Conservation (phyloP, 371 early-diverging fungal species). For the Mucor racemosus region DNA sequence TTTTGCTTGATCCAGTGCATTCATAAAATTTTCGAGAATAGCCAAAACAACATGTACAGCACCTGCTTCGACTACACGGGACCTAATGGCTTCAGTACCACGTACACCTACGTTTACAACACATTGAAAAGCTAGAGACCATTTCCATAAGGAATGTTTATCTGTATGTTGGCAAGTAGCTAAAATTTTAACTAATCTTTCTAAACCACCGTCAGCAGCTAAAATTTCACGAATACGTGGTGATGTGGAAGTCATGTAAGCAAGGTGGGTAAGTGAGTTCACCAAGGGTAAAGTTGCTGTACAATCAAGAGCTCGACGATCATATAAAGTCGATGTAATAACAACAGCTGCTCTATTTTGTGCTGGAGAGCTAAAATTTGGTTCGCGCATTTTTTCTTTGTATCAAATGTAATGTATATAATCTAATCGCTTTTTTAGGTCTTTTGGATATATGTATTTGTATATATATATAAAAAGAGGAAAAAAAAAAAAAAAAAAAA, state of each 20-base stretch:
- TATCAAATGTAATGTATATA: conserved; percentile 7
- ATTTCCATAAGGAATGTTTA: conserved; percentile 73
- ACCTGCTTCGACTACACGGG: conserved; percentile 83
- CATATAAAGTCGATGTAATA: conserved; percentile 85
- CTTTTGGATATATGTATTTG: background rate
- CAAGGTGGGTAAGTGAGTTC: conserved; percentile 85
- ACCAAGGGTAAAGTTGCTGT: conserved; percentile 83
- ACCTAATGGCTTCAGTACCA: conserved; percentile 77
- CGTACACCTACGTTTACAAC: conserved; percentile 86
- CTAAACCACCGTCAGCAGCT: conserved; percentile 87
- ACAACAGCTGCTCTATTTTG: conserved; percentile 77
- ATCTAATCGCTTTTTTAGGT: background rate
- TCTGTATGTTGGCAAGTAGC: conserved; percentile 72
- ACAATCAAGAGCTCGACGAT: conserved; percentile 87
- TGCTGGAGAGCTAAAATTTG: conserved; percentile 75
- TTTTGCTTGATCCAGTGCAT: conserved; percentile 61
- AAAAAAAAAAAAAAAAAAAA: conserved; percentile 7
- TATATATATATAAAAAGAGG: background rate
- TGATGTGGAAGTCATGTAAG: conserved; percentile 80
- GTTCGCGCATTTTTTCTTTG: conserved; percentile 69
- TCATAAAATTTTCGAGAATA: conserved; percentile 74
- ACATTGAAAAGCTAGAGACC: conserved; percentile 83
- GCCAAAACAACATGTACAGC: conserved; percentile 77
- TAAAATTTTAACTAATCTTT: conserved; percentile 80
- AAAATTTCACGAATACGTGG: conserved; percentile 79